Evolutionary conservation across 768 basidiomycete species (phyloP), one percentile per base, ranked within the genome.

Genomic region (Crassisporium funariophilum): DNA sequence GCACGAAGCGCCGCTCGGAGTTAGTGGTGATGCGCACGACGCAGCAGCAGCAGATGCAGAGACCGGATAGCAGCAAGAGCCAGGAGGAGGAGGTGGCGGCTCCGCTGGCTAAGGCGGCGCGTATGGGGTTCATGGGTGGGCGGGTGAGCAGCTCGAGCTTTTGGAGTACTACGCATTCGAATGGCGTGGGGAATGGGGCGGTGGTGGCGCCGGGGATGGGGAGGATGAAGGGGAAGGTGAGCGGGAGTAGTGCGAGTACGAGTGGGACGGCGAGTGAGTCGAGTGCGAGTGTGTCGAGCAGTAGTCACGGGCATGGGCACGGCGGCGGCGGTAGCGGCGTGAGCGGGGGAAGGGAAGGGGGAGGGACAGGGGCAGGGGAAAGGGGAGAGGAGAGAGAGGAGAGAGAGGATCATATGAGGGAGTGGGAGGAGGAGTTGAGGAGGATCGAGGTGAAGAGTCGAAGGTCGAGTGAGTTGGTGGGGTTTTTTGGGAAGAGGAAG

Each of bases 351-450:
- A 35, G 8, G 33, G n/a, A 17, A 17, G 33, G 3, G 13, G 36
- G 11, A 17, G 5, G 17, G 21, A 9, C 31, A 31, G 16, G 36
- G 10, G 17, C 22, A 12, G 10, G 45, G 24, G n/a, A 23, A 21
- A 41, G 40, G 27, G 15, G 47, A 11, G 47, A 50, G 22, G 53
- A 50, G 4, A 49, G 49, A 17, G 57, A 58, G 34, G 54, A 54
- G 61, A 56, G 64, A 35, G 56, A 66, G 47, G 56, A 68, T 48
- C 72, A 75, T 34, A 70, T 81, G 60, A 70, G 73, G 44, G 88
- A 83, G 53, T 91, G 89, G 88, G 89, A 91, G 64, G 82, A 80
- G 61, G 87, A 90, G 70, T 74, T 89, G 35, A 81, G 75, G 49
- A 75, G 79, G 50, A 88, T 90, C 54, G 88, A 89, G 66, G 67